Base-by-base conservation (phyloP, 2,329 filamentous ascomycete species). In the Orbilia brochopaga region DNA sequence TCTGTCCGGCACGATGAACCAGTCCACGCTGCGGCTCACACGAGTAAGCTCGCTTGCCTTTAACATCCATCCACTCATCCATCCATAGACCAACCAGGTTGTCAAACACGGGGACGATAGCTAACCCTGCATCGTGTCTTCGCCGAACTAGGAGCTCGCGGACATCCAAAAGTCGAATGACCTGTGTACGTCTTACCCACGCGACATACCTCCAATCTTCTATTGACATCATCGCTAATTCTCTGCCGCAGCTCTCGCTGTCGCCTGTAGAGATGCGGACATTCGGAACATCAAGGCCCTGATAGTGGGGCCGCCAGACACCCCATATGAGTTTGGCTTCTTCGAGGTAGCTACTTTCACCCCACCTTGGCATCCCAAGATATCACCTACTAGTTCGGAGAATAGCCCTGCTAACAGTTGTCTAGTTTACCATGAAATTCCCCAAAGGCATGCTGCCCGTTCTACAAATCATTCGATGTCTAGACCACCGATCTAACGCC, bases 241-340 rank as follows among this genome's bases (percentile, higher is more conserved):
- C 53, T 52, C 24, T 24, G 42, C 52, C 66, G 15, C 75, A 92
- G 91, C 92, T 30, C 85, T 97, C 74, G 91, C 91, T 10, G 92
- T 97, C 54, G 90, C 90, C 64, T 96, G 90, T 78, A 85, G 90
- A 57, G 94, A 97, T 80, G 85, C 87, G 75, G 92, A 99, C 79
- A 90, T 97, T 72, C 89, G 92, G 62, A 89, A 91, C 78, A 88
- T 97, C 55, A 89, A 87, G 78, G 91, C 92, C 54, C 80, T 97
- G 74, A 93, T 97, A 77, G 87, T 97, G 75, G 94, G 94, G 0
- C 93, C 94, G 23, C 91, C 93, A 74, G 92, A 94, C 76, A 96
- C 92, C 0, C 92, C 93, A 0, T 99, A 99, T 79, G 92, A 97
- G 79, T 97, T 95, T 78, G 94, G 94, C 1, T 97, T 97, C 81